Base-by-base conservation (phyloP, 148 eudicot species). In the Persicaria maculosa region DNA sequence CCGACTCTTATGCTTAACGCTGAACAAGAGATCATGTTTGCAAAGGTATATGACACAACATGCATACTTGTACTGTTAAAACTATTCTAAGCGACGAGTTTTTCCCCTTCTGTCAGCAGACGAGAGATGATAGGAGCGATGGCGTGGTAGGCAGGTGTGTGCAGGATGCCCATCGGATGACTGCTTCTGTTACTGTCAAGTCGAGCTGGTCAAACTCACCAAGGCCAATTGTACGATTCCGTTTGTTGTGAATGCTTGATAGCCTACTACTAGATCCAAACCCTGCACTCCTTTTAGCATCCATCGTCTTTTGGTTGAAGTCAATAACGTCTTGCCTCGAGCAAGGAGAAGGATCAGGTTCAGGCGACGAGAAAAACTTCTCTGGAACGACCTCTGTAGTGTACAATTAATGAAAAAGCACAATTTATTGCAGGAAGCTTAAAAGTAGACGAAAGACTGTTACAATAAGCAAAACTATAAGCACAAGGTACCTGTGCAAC, bases 111-210 rank as follows among this genome's bases (percentile, higher is more conserved):
- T 71, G 52, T 88, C 75, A 86, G 76, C 97, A 93, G 11, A 93
- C 98, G 44, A 93, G 91, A 76, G 97, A 90, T 6, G 93, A 85
- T 80, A 87, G 82, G 58, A 91, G 86, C 9, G 97, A 86, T 9
- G 97, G 72, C 17, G 93, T 84, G 12, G 87, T 85, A 1, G 95
- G 86, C 11, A 93, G 79, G 69, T 89, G 75, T 10, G 95, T 91
- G 90, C 97, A 91, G 1, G 98, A 93, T 3, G 90, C 98, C 98
- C 98, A 91, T 22, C 98, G 90, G 69, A 90, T 91, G 19, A 93
- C 90, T 4, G 97, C 84, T 75, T 91, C 92, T 7, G 88, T 85
- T 43, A 85, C 91, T 64, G 86, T 80, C 1, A 88, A 74, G 79
- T 86, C 93, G 15, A 91, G 71, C 80, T 89, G 93, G 54, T 89